Evolutionary conservation across 2,329 filamentous ascomycete genomes (phyloP).

Genomic region (Aspergillus glaucus): DNA sequence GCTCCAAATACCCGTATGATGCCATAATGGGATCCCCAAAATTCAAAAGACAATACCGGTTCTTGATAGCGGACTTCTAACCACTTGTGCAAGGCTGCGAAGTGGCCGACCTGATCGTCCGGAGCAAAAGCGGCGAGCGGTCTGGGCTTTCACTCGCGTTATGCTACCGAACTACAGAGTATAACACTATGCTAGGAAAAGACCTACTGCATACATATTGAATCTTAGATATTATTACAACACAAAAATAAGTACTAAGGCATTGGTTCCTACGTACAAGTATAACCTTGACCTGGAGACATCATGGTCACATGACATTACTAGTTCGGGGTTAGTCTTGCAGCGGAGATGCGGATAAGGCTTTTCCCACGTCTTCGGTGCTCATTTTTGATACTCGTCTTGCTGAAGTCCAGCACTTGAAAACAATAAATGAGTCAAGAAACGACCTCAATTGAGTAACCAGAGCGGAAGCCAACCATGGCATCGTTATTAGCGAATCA

Average conservation of each 20-base stretch:
- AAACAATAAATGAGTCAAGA: too few species aligned
- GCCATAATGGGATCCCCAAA: slow-evolving; percentile 37
- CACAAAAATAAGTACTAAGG: too few species aligned
- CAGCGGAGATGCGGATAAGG: not conserved
- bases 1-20: slow-evolving; percentile 63
- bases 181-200: too few species aligned
- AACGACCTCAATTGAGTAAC: not conserved
- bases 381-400: not conserved
- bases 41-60: not conserved
- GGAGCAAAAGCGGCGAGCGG: slow-evolving; percentile 6
- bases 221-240: too few species aligned
- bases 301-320: too few species aligned
- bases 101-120: not conserved
- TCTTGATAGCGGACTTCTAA: not conserved
- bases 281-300: too few species aligned
- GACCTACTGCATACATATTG: too few species aligned
- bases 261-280: too few species aligned
- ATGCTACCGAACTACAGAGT: not conserved
- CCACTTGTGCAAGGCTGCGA: not conserved
- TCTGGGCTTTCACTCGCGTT: slow-evolving; percentile 2
- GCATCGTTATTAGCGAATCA: not conserved
- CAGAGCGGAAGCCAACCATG: not conserved
- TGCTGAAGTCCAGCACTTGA: too few species aligned
- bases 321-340: not conserved
- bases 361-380: not conserved